Base-by-base conservation (phyloP, 1,139 yeast species). In the Kluyveromyces marxianus region DNA sequence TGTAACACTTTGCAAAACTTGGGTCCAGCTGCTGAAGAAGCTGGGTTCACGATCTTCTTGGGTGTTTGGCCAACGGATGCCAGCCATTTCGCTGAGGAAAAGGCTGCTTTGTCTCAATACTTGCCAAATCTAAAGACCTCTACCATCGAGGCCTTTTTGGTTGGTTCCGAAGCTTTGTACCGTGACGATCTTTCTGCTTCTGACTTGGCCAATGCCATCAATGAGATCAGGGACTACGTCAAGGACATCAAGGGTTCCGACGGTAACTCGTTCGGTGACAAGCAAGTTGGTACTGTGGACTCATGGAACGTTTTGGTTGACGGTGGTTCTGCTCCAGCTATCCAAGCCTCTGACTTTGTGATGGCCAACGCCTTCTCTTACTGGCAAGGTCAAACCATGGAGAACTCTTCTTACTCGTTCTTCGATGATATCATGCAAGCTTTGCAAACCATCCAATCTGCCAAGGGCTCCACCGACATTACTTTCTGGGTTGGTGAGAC, bases 401-500 rank as follows among this genome's bases (percentile, higher is more conserved):
- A 69, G 49, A 88, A 87, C 65, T 79, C 96, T 36, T 79, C 95
- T 26, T 85, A 78, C 75, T 86, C 96, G 4, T 89, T 89, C 83
- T 79, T 88, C 56, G 96, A 89, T 65, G 97, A 89, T 69, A 86
- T 89, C 68, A 87, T 87, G 95, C 96, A 89, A 75, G 96, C 96
- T 54, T 73, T 90, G 67, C 95, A 86, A 74, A 74, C 76, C 50
- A 79, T 90, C 62, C 96, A 89, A 74, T 72, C 88, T 56, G 69
- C 79, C 55, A 90, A 90, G 75, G 96, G 95, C 52, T 70, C 83
- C 48, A 83, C 90, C 50, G 89, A 87, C 68, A 76, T 89, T 58
- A 75, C 78, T 50, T 88, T 90, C 75, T 89, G 92, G 89, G 92
- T 90, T 61, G 97, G 97, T 66, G 97, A 92, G 75, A 92, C 97